These are phyloP conservation scores for Rhizopogon roseolus DNA, from an alignment of 768 basidiomycete species.

Conservation along the genomic window DNA sequence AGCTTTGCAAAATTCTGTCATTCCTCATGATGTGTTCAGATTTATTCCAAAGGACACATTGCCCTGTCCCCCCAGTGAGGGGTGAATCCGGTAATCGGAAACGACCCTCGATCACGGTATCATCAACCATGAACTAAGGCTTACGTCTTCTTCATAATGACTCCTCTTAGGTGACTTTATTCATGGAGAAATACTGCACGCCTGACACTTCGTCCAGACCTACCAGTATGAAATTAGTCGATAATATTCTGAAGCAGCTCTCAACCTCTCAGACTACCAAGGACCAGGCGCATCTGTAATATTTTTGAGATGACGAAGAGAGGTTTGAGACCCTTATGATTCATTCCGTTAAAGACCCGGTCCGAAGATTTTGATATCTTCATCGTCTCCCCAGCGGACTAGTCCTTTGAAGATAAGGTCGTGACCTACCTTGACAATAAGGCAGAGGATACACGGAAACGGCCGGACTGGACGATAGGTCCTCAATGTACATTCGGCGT, in stretches of 20 bases:
- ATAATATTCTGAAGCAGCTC: neutral
- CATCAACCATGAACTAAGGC: neutral
- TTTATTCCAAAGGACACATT: too few relatives aligned
- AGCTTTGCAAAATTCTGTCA: too few relatives aligned
- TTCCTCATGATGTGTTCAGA: too few relatives aligned
- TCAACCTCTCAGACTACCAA: neutral
- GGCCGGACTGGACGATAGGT: neutral
- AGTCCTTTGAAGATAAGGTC: neutral
- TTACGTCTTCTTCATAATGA: neutral
- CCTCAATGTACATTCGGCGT: neutral
- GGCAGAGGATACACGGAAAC: neutral
- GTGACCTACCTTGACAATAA: neutral
- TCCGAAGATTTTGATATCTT: neutral
- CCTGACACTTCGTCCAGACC: neutral
- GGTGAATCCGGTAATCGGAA: neutral
- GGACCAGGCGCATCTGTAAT: neutral
- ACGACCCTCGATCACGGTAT: neutral
- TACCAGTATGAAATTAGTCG: neutral
- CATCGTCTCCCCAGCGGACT: neutral
- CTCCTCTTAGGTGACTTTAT: neutral
- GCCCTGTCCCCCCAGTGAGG: too few relatives aligned
- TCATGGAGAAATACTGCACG: neutral
- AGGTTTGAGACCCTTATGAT: neutral
- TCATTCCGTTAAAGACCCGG: neutral
- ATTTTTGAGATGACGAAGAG: neutral